phyloP scores from a whole-genome alignment of 129 eudicot species.

The sunflower (Helianthus annuus) region DNA sequence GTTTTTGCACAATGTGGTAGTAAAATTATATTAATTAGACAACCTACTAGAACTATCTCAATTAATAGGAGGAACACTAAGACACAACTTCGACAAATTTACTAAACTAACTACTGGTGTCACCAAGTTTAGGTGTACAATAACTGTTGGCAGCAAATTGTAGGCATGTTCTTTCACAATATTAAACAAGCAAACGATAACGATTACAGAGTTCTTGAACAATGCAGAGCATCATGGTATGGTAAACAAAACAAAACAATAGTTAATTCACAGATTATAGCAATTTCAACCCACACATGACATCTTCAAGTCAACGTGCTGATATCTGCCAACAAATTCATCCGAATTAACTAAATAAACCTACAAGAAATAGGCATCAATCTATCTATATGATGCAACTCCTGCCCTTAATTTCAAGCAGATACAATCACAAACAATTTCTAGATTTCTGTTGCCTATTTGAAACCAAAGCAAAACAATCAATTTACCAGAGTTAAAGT shows the following conservation, averaged over 20 bases:
- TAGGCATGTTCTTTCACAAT: slow-evolving; percentile 10
- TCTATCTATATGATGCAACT: slow-evolving; percentile 20
- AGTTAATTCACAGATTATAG: slow-evolving; percentile 2
- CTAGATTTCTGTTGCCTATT: slow-evolving; percentile 9
- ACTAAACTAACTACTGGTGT: not conserved
- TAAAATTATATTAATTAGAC: not conserved
- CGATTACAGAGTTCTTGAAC: not conserved
- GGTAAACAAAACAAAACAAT: no score
- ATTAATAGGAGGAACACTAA: not conserved
- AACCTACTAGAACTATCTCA: slow-evolving; percentile 6
- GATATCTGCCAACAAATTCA: slow-evolving; percentile 8
- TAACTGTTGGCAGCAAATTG: slow-evolving; percentile 8
- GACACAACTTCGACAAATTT: not conserved
- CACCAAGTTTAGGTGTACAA: no score
- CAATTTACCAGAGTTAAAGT: not conserved
- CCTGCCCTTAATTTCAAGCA: slow-evolving; percentile 11
- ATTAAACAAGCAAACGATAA: slow-evolving; percentile 6
- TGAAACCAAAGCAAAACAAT: slow-evolving; percentile 6
- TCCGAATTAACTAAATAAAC: not conserved
- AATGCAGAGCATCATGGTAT: not conserved
- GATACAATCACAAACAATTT: not conserved
- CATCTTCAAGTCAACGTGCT: slow-evolving; percentile 5
- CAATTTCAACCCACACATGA: not conserved
- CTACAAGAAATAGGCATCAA: slow-evolving; percentile 1
- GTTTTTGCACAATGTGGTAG: not conserved